A percentile compares a stretch with the other conserved stretches of the same genome.
Evolutionary conservation across 2,329 filamentous ascomycete species (phyloP).

Genomic region (Drechslerella dactyloides): DNA sequence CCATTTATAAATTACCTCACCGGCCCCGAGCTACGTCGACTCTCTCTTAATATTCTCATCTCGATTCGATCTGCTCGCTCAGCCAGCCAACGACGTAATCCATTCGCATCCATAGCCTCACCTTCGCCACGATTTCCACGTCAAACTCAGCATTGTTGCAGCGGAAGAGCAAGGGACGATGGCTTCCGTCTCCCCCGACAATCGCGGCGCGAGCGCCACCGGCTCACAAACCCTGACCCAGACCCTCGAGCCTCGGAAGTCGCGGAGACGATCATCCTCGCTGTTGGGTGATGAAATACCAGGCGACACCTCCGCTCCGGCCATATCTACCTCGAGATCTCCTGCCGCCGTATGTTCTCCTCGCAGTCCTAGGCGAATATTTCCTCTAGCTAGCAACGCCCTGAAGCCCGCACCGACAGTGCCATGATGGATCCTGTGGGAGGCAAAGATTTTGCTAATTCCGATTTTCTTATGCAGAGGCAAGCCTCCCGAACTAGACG

Average conservation of each 20-base stretch:
- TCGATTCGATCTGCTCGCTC: constrained; percentile 14
- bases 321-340: constrained; percentile 54
- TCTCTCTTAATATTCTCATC: constrained; percentile 6
- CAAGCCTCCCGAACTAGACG: constrained; percentile 53
- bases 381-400: constrained; percentile 5
- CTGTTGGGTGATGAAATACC: constrained; percentile 53
- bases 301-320: constrained; percentile 54
- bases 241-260: constrained; percentile 48
- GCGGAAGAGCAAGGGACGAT: constrained; percentile 14
- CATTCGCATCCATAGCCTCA: neutral
- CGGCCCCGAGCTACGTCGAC: neutral
- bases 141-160: constrained; percentile 9
- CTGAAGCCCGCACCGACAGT: constrained; percentile 5
- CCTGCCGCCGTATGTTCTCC: constrained; percentile 52
- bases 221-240: constrained; percentile 41
- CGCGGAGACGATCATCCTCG: constrained; percentile 51
- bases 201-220: constrained; percentile 31
- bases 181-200: constrained; percentile 37
- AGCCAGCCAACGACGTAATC: constrained; percentile 14
- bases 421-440: constrained; percentile 21
- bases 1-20: neutral
- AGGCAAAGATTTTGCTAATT: constrained; percentile 24
- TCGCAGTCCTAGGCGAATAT: constrained; percentile 2
- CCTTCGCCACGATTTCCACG: constrained; percentile 26
- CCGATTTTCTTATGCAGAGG: constrained; percentile 46